Base-by-base conservation (phyloP, 2,329 filamentous ascomycete species). In the Dactylellina parvicollis region DNA sequence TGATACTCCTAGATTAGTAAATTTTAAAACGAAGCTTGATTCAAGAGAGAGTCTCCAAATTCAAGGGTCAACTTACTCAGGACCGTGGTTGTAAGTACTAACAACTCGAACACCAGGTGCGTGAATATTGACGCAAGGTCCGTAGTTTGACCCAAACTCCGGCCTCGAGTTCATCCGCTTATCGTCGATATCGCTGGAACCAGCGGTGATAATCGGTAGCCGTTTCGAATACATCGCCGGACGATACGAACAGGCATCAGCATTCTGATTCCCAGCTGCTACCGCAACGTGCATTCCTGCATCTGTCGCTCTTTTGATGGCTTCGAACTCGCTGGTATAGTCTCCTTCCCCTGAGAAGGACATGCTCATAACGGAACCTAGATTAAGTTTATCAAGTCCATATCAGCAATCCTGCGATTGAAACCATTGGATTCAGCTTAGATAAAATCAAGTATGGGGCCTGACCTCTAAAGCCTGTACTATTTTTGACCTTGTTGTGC, bases 31-130 rank as follows among this genome's bases (percentile, higher is more conserved):
- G n/a, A n/a, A n/a, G n/a, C n/a, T n/a, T n/a, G n/a, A n/a, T n/a
- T n/a, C n/a, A n/a, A n/a, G n/a, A n/a, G n/a, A n/a, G n/a, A n/a
- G n/a, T n/a, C n/a, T n/a, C n/a, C n/a, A n/a, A n/a, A n/a, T n/a
- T n/a, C n/a, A n/a, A n/a, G n/a, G n/a, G n/a, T n/a, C n/a, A n/a
- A n/a, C n/a, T 75, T 86, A 84, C 75, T 86, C 82, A 69, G 80
- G n/a, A n/a, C 83, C 2, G 8, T 34, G 77, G 85, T 80, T 22
- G 80, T 81, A 86, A 3, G 85, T 79, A 34, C 82, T 84, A 12
- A 85, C 80, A 64, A 88, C 82, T 73, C 83, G 77, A 75, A 85
- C 81, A 20, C 86, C 86, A 0, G 86, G 86, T 14, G 84, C 86
- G 77, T 84, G 87, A 76, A 88, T 79, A 77, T 87, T 85, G 44